A percentile compares a stretch with the other conserved stretches of the same genome.
These are phyloP conservation scores for Pneumocystis wakefieldiae DNA, from an alignment of 1,139 yeast species.

Conservation along the genomic window DNA sequence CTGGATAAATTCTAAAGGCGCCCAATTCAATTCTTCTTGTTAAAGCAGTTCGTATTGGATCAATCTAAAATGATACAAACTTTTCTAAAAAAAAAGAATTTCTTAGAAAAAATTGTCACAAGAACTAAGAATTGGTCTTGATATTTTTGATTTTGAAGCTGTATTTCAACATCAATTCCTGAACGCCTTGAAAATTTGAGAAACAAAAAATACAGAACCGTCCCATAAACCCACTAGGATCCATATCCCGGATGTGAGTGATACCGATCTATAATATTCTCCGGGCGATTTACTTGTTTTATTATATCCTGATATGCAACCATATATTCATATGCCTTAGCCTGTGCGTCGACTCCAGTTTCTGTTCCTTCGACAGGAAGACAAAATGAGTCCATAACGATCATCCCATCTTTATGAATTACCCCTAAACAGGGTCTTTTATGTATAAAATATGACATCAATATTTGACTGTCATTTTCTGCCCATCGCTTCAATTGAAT, in stretches of 20 bases:
- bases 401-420: background rate
- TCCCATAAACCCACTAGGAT: conserved; percentile 13
- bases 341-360: conserved; percentile 43
- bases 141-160: conserved; percentile 59
- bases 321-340: conserved; percentile 91
- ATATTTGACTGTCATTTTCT: background rate
- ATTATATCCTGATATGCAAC: conserved; percentile 58
- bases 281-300: conserved; percentile 37
- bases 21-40: conserved; percentile 72
- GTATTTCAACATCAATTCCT: conserved; percentile 75
- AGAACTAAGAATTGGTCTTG: conserved; percentile 87
- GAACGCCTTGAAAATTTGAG: conserved; percentile 9
- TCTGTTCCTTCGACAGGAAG: conserved; percentile 19
- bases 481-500: background rate
- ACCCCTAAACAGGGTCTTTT: background rate
- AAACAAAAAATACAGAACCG: background rate
- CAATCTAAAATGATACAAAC: conserved; percentile 28
- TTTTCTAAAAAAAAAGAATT: background rate
- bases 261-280: conserved; percentile 70
- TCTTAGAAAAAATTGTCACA: conserved; percentile 28
- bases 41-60: conserved; percentile 54
- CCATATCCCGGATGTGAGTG: conserved; percentile 91
- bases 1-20: conserved; percentile 72
- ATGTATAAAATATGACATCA: background rate
- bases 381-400: background rate